phyloP scores from a whole-genome alignment of 345 rosid species.

The Lagerstroemia speciosa region DNA sequence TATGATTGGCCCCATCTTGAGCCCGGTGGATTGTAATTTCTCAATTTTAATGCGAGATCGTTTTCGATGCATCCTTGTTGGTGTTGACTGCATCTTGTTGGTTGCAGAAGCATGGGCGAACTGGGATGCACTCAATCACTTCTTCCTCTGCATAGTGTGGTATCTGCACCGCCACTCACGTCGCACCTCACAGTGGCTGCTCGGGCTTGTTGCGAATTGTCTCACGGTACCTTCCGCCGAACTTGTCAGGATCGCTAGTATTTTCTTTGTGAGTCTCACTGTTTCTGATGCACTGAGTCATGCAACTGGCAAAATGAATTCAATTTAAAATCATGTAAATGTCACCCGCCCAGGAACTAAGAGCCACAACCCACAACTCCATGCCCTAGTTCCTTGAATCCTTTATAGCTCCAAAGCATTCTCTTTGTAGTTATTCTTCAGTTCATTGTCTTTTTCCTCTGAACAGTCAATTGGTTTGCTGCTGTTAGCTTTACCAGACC shows the following conservation, averaged over 20 bases:
- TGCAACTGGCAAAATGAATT: conserved; percentile 7
- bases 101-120: conserved; percentile 68
- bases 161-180: conserved; percentile 29
- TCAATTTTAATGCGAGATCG: not conserved
- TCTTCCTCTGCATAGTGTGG: conserved; percentile 45
- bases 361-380: not conserved
- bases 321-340: not conserved
- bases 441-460: not conserved
- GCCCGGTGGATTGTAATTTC: not conserved
- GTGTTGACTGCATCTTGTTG: not conserved
- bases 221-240: conserved; percentile 94
- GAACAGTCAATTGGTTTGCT: not conserved
- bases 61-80: not conserved
- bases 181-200: conserved; percentile 57
- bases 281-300: conserved; percentile 34
- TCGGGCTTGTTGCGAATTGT: conserved; percentile 88
- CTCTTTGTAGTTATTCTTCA: not conserved
- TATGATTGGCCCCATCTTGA: not conserved
- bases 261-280: conserved; percentile 81
- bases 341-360: not conserved
- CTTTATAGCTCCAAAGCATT: not conserved
- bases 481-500: not conserved
- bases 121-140: conserved; percentile 63
- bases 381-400: not conserved
- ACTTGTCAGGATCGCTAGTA: conserved; percentile 98